Evolutionary conservation across 129 eudicot genomes (phyloP).

Genomic region (Artemisia annua): DNA sequence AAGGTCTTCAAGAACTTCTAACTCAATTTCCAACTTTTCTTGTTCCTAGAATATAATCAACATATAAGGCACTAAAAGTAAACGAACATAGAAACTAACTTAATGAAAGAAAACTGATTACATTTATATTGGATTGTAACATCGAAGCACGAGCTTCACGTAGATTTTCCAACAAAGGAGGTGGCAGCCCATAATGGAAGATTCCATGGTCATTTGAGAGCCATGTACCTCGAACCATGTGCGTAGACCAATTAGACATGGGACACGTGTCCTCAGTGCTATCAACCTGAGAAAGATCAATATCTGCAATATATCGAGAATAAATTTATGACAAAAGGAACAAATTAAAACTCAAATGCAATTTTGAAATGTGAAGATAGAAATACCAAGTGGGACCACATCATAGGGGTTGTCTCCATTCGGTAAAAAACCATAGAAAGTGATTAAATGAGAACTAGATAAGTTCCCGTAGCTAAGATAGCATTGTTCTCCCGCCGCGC

Average conservation of each 20-base stretch:
- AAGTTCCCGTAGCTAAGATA: conserved; percentile 80
- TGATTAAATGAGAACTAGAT: conserved; percentile 71
- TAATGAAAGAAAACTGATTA: conserved; percentile 29
- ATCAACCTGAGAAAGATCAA: conserved; percentile 53
- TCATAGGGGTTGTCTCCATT: conserved; percentile 73
- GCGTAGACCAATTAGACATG: conserved; percentile 54
- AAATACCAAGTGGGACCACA: conserved; percentile 77
- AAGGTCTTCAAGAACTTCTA: conserved; percentile 62
- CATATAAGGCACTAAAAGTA: background rate
- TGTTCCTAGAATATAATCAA: conserved; percentile 36
- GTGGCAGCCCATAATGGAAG: conserved; percentile 78
- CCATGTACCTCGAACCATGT: conserved; percentile 95
- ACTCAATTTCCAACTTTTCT: conserved; percentile 62
- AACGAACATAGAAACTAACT: background rate
- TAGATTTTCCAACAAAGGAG: conserved; percentile 58
- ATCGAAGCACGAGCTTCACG: conserved; percentile 45
- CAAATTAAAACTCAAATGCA: conserved; percentile 1
- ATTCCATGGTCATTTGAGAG: conserved; percentile 62
- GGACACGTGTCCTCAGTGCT: conserved; percentile 31
- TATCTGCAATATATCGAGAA: conserved; percentile 39
- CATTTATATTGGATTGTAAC: conserved; percentile 36
- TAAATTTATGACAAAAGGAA: conserved; percentile 9
- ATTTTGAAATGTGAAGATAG: background rate
- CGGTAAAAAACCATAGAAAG: conserved; percentile 82
- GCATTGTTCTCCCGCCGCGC: conserved; percentile 79